phyloP scores from a whole-genome alignment of 2,329 filamentous ascomycete genomes.

The Monilinia laxa region DNA sequence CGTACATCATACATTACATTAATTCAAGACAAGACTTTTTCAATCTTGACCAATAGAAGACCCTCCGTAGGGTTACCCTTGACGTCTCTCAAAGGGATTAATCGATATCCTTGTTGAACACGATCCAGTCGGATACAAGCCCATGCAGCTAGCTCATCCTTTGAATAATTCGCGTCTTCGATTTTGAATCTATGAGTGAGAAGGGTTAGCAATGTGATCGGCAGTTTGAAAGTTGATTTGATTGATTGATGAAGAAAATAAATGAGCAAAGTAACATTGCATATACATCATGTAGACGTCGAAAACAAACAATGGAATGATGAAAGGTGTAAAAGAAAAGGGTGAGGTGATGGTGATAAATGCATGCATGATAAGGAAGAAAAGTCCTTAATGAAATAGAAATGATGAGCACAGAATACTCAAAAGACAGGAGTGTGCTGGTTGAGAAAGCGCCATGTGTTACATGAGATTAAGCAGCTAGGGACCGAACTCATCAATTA shows the following conservation, averaged over 20 bases:
- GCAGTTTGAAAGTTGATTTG: no score
- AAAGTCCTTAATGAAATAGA: neutral
- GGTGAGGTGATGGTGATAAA: neutral
- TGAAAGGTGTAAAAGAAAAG: neutral
- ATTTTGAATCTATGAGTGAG: slow-evolving; percentile 64
- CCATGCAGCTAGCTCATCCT: slow-evolving; percentile 82
- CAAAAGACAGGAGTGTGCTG: neutral
- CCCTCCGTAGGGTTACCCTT: slow-evolving; percentile 66
- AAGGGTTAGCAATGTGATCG: neutral
- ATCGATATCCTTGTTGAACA: slow-evolving; percentile 70
- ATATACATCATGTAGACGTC: slow-evolving; percentile 1
- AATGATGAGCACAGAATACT: neutral
- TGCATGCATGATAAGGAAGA: slow-evolving; percentile 4
- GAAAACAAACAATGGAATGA: neutral
- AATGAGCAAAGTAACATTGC: neutral
- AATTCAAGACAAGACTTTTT: slow-evolving; percentile 49
- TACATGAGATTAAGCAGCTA: slow-evolving; percentile 5
- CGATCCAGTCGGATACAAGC: slow-evolving; percentile 83
- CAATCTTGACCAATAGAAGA: slow-evolving; percentile 70
- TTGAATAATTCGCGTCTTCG: slow-evolving; percentile 78
- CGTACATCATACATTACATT: slow-evolving; percentile 15
- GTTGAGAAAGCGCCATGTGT: slow-evolving; percentile 7
- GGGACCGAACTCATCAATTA: neutral
- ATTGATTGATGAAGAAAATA: neutral
- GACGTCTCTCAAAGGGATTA: slow-evolving; percentile 72